Evolutionary conservation across 75 land plant genomes (phyloP).

Genomic region (Ceratopteris richardii): DNA sequence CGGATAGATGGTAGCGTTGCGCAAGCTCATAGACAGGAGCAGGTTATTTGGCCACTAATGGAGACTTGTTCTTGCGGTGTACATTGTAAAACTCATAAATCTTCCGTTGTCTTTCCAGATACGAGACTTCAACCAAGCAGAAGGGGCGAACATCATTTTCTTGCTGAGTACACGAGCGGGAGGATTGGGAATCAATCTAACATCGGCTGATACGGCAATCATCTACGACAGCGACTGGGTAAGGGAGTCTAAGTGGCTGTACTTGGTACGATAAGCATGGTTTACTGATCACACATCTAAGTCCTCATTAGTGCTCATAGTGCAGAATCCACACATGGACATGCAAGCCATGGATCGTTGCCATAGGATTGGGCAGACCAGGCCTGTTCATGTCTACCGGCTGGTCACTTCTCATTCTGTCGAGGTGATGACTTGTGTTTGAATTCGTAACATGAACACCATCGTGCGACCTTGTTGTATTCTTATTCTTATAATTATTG

Average conservation of each 20-base stretch:
- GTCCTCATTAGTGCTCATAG: not conserved
- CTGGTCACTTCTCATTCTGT: too few species aligned
- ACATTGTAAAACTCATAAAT: too few species aligned
- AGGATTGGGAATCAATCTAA: slow-evolving; percentile 96
- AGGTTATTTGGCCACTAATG: slow-evolving; percentile 24
- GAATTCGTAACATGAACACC: too few species aligned
- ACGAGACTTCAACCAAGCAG: slow-evolving; percentile 73
- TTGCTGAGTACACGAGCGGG: slow-evolving; percentile 96
- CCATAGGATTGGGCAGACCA: slow-evolving; percentile 98
- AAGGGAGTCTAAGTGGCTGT: not conserved
- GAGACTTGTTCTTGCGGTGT: too few species aligned
- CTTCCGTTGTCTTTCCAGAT: slow-evolving; percentile 32
- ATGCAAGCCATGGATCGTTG: slow-evolving; percentile 98
- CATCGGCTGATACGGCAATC: slow-evolving; percentile 95
- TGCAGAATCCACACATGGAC: slow-evolving; percentile 97
- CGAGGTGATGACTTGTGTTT: too few species aligned
- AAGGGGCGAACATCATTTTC: slow-evolving; percentile 88
- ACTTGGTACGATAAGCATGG: not conserved
- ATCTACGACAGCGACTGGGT: slow-evolving; percentile 99
- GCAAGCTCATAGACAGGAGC: slow-evolving; percentile 55
- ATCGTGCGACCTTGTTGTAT: too few species aligned
- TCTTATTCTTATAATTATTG: too few species aligned
- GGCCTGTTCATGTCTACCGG: slow-evolving; percentile 96
- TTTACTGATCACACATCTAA: not conserved
- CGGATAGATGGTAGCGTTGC: slow-evolving; percentile 79